phyloP scores from a whole-genome alignment of 305 asterid genomes.

The Solanum hybrid region DNA sequence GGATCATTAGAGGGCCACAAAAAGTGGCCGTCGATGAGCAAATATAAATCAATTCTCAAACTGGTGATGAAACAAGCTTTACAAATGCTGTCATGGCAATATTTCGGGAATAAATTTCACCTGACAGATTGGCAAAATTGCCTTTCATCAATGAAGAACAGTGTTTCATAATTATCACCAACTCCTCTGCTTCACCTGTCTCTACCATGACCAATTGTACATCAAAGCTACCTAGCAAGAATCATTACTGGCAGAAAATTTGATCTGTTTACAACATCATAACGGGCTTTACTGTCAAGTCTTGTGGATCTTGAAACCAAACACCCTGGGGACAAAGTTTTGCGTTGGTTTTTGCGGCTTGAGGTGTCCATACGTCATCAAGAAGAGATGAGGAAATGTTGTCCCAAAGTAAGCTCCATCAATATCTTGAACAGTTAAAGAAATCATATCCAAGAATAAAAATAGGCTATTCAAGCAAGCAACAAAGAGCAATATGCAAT shows the following conservation, averaged over 20 bases:
- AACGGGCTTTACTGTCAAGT: conserved; percentile 32
- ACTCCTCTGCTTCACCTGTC: background rate
- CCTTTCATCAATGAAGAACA: background rate
- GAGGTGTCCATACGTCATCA: conserved; percentile 91
- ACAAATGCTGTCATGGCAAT: background rate
- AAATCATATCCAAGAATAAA: conserved; percentile 10
- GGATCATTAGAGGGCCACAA: background rate
- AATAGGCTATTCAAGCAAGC: background rate
- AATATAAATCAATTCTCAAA: background rate
- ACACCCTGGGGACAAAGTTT: conserved; percentile 66
- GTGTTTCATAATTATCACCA: background rate
- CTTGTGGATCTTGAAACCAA: conserved; percentile 88
- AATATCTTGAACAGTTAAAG: conserved; percentile 57
- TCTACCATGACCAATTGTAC: background rate
- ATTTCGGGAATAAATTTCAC: background rate
- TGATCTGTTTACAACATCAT: conserved; percentile 16
- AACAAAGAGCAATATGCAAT: background rate
- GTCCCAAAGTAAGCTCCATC: conserved; percentile 91
- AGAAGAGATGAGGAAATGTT: conserved; percentile 84
- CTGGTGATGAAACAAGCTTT: background rate
- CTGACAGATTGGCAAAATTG: background rate
- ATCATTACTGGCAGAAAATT: conserved; percentile 18
- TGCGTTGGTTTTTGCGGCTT: conserved; percentile 83
- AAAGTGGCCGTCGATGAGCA: background rate
- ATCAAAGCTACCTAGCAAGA: background rate